Base-by-base conservation (phyloP, 805 yeast genomes). In the Komagataella ulmi region DNA sequence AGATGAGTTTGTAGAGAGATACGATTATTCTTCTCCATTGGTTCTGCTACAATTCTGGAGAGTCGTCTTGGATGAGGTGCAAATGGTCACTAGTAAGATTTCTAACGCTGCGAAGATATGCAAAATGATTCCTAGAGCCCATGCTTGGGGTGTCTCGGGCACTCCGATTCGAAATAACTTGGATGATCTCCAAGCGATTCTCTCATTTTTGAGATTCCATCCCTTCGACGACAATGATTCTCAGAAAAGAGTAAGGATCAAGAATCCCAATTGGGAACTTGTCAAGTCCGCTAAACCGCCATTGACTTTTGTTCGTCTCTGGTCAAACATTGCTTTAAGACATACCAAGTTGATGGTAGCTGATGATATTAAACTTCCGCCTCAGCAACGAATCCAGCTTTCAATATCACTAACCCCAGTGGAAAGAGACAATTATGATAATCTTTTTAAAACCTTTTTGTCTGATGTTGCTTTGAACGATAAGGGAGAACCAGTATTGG, bases 81-180 rank as follows among this genome's bases (percentile, higher is more conserved):
- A 93, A 66, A 86, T 90, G 90, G 85, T 93, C 3, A 81, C 88
- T 6, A 75, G 77, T 3, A 83, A 83, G 19, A 73, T 80, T 3
- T 78, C 91, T 0, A 78, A 85, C 50, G 88, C 93, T 1, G 88
- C 96, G 18, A 80, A 77, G 52, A 86, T 89, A 52, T 88, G 96
- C 0, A 72, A 85, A 2, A 68, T 86, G 44, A 77, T 93, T 23
- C 91, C 96, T 3, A 72, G 96, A 50, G 77, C 80, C 48, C 97
- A 93, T 66, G 81, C 96, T 0, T 93, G 98, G 98, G 97, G 96
- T 14, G 97, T 90, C 0, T 87, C 96, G 1, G 99, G 99, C 6
- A 93, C 99, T 0, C 95, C 97, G 0, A 83, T 89, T 14, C 80
- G 82, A 56, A 77, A 76, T 55, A 74, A 79, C 45, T 65, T 85